Conservation (phyloP, 2,329 filamentous ascomycete species). For the Aspergillus sp. region DNA sequence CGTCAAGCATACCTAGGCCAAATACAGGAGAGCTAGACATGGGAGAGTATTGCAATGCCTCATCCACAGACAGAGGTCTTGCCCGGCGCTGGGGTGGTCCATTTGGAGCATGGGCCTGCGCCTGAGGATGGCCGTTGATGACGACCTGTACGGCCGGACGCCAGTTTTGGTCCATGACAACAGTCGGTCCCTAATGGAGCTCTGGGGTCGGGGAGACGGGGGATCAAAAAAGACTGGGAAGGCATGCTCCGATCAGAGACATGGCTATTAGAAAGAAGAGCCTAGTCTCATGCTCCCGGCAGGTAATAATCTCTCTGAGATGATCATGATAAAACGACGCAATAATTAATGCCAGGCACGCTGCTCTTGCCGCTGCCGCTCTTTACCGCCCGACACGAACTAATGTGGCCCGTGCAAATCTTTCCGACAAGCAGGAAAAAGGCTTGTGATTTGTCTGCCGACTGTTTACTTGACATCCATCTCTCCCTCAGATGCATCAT, state of each 20-base stretch:
- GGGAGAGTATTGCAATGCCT: conserved; percentile 46
- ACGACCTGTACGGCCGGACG: conserved; percentile 38
- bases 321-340: conserved; percentile 8
- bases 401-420: conserved; percentile 10
- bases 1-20: conserved; percentile 33
- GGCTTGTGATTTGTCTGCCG: conserved; percentile 64
- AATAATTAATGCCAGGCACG: conserved; percentile 22
- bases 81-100: conserved; percentile 22
- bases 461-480: conserved; percentile 68
- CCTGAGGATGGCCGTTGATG: conserved; percentile 32
- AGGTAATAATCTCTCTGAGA: conserved; percentile 2
- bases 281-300: conserved; percentile 8
- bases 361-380: conserved; percentile 17
- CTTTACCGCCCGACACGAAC: conserved; percentile 22
- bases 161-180: conserved; percentile 37
- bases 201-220: conserved; percentile 16
- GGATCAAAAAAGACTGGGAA: conserved; percentile 14
- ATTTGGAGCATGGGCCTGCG: conserved; percentile 18
- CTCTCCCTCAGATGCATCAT: background rate
- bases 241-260: conserved; percentile 27
- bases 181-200: conserved; percentile 15
- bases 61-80: conserved; percentile 40
- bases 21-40: conserved; percentile 47
- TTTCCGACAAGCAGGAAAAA: conserved; percentile 8
- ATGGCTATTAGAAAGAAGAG: conserved; percentile 23